phyloP scores from a whole-genome alignment of 2,329 filamentous ascomycete species.

The Phyllosticta citribraziliensis region DNA sequence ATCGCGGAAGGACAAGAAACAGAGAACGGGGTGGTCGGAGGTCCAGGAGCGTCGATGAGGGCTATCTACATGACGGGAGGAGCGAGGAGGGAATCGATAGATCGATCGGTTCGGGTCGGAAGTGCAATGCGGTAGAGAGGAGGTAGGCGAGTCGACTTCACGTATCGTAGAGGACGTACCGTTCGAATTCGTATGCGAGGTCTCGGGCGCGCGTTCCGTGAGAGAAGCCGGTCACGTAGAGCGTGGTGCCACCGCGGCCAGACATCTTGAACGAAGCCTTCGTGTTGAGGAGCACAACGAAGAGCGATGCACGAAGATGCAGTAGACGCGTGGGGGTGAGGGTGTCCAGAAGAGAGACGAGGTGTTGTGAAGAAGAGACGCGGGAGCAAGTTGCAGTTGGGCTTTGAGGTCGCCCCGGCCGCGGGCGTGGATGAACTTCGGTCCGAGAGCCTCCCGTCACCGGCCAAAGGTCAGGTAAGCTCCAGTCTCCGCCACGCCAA shows the following conservation, averaged over 20 bases:
- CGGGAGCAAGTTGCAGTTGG: not conserved
- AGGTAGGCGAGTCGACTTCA: slow-evolving; percentile 19
- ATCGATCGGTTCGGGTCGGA: slow-evolving; percentile 21
- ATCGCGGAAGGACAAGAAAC: slow-evolving; percentile 13
- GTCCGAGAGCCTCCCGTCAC: too few species aligned
- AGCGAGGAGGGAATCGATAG: slow-evolving; percentile 17
- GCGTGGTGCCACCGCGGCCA: slow-evolving; percentile 75
- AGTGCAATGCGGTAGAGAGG: slow-evolving; percentile 18
- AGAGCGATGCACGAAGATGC: slow-evolving; percentile 10
- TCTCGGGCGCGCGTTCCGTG: slow-evolving; percentile 97
- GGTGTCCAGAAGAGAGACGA: not conserved
- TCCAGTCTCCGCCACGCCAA: too few species aligned
- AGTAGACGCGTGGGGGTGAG: slow-evolving; percentile 6
- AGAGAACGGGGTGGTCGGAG: slow-evolving; percentile 12
- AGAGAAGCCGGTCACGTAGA: slow-evolving; percentile 99
- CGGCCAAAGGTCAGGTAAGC: not conserved
- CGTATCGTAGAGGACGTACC: slow-evolving; percentile 67
- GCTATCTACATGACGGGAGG: slow-evolving; percentile 21
- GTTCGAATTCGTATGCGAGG: slow-evolving; percentile 99
- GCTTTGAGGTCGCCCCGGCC: not conserved
- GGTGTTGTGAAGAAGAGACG: slow-evolving; percentile 3
- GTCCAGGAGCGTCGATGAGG: slow-evolving; percentile 10
- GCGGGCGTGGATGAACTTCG: too few species aligned
- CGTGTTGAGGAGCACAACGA: not conserved
- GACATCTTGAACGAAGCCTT: slow-evolving; percentile 52